Evolutionary conservation across 1,139 yeast genomes (phyloP), one percentile per base, ranked within the genome.

Genomic region (Diutina mesorugosa): DNA sequence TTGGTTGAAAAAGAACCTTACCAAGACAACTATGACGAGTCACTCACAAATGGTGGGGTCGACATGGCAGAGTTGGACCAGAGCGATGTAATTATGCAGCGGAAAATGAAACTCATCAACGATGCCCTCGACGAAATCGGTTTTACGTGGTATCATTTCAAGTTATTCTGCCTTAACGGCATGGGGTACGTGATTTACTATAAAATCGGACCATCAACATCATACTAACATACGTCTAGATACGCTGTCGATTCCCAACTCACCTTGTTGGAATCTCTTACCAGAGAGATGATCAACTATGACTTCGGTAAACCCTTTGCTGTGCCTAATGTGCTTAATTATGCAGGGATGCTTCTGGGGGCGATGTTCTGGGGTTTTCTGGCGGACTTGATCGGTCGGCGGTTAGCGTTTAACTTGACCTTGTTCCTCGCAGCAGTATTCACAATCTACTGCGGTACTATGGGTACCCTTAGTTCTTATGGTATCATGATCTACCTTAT

Each of bases 241-340:
- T 83, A 83, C 63, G 79, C 84, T 6, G 83, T 80, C 32, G 87
- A 83, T 64, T 80, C 85, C 18, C 82, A 81, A 64, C 69, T 83
- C 61, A 76, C 74, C 47, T 70, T 72, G 64, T 65, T 78, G 56
- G 81, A 77, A 60, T 67, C 77, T 10, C 69, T 80, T 1, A 79
- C 77, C 21, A 72, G 69, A 45, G 67, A 70, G 1, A 71, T 69
- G 62, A 69, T 72, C 62, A 78, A 74, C 63, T 73, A 69, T 63
- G 83, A 74, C 61, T 73, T 73, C 62, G 71, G 72, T 26, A 68
- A 70, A 58, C 53, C 54, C 14, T 73, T 68, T 59, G 72, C 78
- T 0, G 69, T 71, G 3, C 60, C 67, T 45, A 67, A 67, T 41
- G 68, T 65, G 57, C 12, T 55, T 10, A 56, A 56, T 35, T 59